Evolutionary conservation across 2,329 filamentous ascomycete genomes (phyloP), one percentile per base, ranked within the genome.

Genomic region (Ilyonectria destructans): DNA sequence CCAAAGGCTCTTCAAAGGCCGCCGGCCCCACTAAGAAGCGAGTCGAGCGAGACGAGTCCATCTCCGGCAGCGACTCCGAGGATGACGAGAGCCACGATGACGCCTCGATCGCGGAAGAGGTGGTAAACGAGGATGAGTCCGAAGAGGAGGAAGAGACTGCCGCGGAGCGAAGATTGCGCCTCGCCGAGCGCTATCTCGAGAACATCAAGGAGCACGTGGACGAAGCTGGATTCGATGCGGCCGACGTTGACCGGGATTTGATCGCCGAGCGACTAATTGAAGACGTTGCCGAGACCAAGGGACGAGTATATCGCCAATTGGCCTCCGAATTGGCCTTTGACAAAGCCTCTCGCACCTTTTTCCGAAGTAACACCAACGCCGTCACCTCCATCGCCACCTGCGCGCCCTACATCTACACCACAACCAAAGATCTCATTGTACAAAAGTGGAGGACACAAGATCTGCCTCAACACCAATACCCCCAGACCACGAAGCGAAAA

Each of bases 131-230:
- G 1, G 82, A 68, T 48, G 74, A 87, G 37, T 93, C 91, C 1
- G 92, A 92, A n/a, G 90, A 90, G 69, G 93, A 94, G 69, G 90
- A 89, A 71, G 96, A 98, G 84, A 98, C 96, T 23, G 95, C 93
- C 1, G 95, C 94, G 40, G 95, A 98, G 79, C 92, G 94, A 80
- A 89, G 96, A 75, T 83, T 97, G 77, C 90, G 94, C 72, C 88
- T 99, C 31, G 96, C 96, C 33, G 94, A 98, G 83, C 91, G 93
- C 76, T 98, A 99, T 80, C 88, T 99, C 62, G 92, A 97, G 62
- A 97, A 97, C 79, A 91, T 98, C 69, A 90, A 92, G 76, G 89
- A 93, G 76, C 93, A 97, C 73, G 91, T 94, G 65, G 92, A 97
- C 74, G 92, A 94, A 71, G 75, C 77, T 54, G 96, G 95, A 45